Evolutionary conservation across 306 rosid species (phyloP).

Genomic region (Canavalia gladiata): DNA sequence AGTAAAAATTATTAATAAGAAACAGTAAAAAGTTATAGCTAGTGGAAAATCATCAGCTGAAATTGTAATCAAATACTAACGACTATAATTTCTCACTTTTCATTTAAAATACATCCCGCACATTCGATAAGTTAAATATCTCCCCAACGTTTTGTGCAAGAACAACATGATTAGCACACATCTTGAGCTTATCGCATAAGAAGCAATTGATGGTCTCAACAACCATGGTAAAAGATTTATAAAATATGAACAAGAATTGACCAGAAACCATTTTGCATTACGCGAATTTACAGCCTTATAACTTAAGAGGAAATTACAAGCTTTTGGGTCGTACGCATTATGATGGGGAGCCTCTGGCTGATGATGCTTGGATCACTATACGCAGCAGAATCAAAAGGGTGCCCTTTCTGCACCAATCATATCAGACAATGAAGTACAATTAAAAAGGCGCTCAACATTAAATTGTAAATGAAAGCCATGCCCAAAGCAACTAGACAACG

Average conservation of each 20-base stretch:
- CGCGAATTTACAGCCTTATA: conserved; percentile 62
- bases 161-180: conserved; percentile 13
- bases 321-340: conserved; percentile 75
- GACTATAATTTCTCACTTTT: neutral
- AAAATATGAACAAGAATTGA: conserved; percentile 47
- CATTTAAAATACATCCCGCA: conserved; percentile 1
- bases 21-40: neutral
- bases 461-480: conserved; percentile 15
- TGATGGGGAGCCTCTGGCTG: conserved; percentile 80
- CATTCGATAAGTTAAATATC: neutral
- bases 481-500: neutral
- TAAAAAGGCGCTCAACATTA: conserved; percentile 38
- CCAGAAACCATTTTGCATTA: conserved; percentile 43
- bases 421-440: conserved; percentile 39
- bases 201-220: conserved; percentile 42
- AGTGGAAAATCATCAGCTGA: neutral
- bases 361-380: conserved; percentile 83
- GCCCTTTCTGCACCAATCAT: conserved; percentile 74
- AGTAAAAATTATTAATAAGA: neutral
- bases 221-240: conserved; percentile 36
- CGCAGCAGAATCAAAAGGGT: conserved; percentile 80
- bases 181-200: conserved; percentile 35
- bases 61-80: neutral
- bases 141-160: conserved; percentile 1
- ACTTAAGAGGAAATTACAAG: conserved; percentile 64